Base-by-base conservation (phyloP, 169 alveolate species). In the Plasmodium blacklocki region DNA sequence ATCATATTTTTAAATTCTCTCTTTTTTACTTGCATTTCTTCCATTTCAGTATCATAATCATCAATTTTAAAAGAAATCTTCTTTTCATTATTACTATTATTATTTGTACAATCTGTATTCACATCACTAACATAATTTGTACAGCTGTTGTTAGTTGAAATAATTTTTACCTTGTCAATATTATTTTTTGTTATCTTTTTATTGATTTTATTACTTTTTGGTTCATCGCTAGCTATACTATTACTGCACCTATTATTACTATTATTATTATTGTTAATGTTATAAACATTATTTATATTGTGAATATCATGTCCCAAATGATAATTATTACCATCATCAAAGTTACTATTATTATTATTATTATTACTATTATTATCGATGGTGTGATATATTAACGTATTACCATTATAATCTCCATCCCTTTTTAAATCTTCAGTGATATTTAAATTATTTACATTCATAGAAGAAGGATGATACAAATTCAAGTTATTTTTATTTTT, bases 1-100 rank as follows among this genome's bases (percentile, higher is more conserved):
- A 49, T 68, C 72, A 83, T 43, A 29, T 54, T 83, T 56, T 68
- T 83, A 67, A 83, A 83, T 62, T 83, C 85, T 6, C 47, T 72
- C 58, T 68, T 63, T 56, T 72, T 83, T 83, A 67, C 14, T 15
- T 21, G 26, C 76, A 83, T 50, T 83, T 83, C 85, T 68, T 52
- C 83, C 14, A 83, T 8, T 68, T 83, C 76, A 21, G 76, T 68
- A 32, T 67, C 76, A 70, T 73, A 49, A 2, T 47, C 83, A 47
- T 83, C 91, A 7, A 9, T 43, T 12, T 56, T 26, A 29, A 43
- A 47, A 8, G 15, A 9, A 2, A 8, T 64, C 47, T 14, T 64
- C 12, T 26, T 64, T 3, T 60, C 43, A 9, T 43, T 43, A 47
- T 74, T 59, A 47, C 0, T 15, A 54, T 73, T 54, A 26, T 2